Base-by-base conservation (phyloP, 169 alveolate species). In the Plasmodium knowlesi region DNA sequence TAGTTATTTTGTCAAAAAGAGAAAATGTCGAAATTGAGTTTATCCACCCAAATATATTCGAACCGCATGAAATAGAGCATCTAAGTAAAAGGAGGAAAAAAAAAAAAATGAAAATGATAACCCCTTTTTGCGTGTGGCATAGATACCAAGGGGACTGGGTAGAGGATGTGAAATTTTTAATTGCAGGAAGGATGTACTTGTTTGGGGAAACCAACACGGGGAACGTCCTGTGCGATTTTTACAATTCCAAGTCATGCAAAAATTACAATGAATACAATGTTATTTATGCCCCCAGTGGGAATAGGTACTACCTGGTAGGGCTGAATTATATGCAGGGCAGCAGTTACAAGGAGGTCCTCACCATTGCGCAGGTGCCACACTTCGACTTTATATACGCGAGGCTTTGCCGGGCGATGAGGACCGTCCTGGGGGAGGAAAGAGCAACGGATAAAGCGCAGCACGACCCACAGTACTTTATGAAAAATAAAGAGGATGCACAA, bases 71-170 rank as follows among this genome's bases (percentile, higher is more conserved):
- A 88, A 57, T 3, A 30, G 84, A 85, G 39, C 41, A 28, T 30
- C 46, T 88, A 54, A 37, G 28, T 53, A 41, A 70, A 70, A 67
- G 50, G n/a, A 28, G 70, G 79, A 85, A 54, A 50, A 57, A 85
- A 50, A 67, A 88, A 61, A 78, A 9, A 16, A 32, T 39, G 73
- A 83, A 41, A 82, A 22, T 43, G 25, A 43, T 88, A 79, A 78
- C 94, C 41, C 94, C 94, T 16, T 88, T 88, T 88, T 79, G 82
- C 71, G 83, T 88, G 25, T 88, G 94, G 94, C 70, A 78, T 41
- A 71, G 94, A 88, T 88, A 88, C 50, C 22, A 88, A 79, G 89
- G 94, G 53, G 78, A 88, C 14, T 88, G 94, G 94, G 34, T 57
- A 28, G 89, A 73, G 50, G 94, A 88, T 88, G 57, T 88, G 82